A percentile compares a stretch with the other conserved stretches of the same genome.
phyloP scores from a whole-genome alignment of 2,329 filamentous ascomycete species.

The Talaromyces rugulosus region DNA sequence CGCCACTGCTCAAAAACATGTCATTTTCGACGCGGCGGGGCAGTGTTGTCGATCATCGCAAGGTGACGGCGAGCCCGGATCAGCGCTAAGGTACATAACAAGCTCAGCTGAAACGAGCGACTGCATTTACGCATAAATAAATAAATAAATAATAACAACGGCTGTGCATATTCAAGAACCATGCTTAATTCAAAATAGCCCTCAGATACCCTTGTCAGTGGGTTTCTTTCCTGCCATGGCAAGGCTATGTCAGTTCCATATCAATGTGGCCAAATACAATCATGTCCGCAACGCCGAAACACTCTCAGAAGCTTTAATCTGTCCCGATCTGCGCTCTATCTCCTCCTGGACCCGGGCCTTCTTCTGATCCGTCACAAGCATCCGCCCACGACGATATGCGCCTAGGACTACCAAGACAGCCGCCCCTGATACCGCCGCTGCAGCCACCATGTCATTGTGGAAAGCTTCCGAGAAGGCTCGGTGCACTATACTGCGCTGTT shows the following conservation, averaged over 20 bases:
- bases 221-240: too few species aligned
- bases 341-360: not conserved
- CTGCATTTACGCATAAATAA: too few species aligned
- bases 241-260: too few species aligned
- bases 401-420: not conserved
- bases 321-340: not conserved
- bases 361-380: not conserved
- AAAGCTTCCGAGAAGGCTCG: not conserved
- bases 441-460: not conserved
- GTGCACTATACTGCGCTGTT: not conserved
- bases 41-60: not conserved
- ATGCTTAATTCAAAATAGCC: too few species aligned
- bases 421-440: not conserved
- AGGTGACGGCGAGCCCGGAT: not conserved
- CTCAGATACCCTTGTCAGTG: too few species aligned
- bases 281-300: not conserved
- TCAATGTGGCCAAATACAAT: not conserved
- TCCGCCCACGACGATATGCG: not conserved
- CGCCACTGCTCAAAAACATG: not conserved
- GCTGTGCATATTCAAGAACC: too few species aligned
- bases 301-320: not conserved
- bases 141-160: too few species aligned
- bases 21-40: not conserved
- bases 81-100: not conserved
- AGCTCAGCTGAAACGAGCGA: not conserved